A percentile compares a stretch with the other conserved stretches of the same genome.
Conservation (phyloP, 257 asterid species). For the Asclepias syriaca region DNA sequence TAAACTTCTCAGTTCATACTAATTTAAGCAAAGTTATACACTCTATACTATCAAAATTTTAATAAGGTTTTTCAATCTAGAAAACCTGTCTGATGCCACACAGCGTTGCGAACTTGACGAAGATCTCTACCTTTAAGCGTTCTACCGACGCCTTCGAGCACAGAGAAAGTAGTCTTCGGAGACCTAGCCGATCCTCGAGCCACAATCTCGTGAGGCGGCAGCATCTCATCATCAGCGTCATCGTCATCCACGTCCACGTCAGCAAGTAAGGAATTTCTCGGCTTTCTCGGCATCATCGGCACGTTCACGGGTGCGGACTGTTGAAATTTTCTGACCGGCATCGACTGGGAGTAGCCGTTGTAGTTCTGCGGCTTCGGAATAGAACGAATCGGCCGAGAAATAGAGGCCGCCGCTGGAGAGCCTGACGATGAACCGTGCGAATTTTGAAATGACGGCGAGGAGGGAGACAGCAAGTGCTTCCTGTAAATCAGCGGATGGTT, state of each 20-base stretch:
- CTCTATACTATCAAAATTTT: constrained; percentile 5
- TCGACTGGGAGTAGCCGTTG: constrained; percentile 42
- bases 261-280: constrained; percentile 24
- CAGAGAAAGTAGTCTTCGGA: constrained; percentile 54
- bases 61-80: constrained; percentile 28
- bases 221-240: constrained; percentile 60
- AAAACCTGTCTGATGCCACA: constrained; percentile 83
- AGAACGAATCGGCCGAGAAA: constrained; percentile 42
- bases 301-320: constrained; percentile 74
- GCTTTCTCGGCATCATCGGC: constrained; percentile 52
- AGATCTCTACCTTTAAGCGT: constrained; percentile 93
- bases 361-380: constrained; percentile 54
- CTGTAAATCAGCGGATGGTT: constrained; percentile 35
- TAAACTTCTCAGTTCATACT: constrained; percentile 20
- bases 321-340: constrained; percentile 53
- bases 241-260: constrained; percentile 36
- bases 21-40: not conserved
- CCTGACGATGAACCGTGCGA: constrained; percentile 14
- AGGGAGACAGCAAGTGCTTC: constrained; percentile 38
- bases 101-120: constrained; percentile 86
- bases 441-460: constrained; percentile 18
- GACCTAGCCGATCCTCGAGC: constrained; percentile 55
- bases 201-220: constrained; percentile 87
- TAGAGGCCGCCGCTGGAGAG: constrained; percentile 23
- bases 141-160: constrained; percentile 79